phyloP scores from a whole-genome alignment of 2,329 filamentous ascomycete genomes.

The Trichoderma breve region DNA sequence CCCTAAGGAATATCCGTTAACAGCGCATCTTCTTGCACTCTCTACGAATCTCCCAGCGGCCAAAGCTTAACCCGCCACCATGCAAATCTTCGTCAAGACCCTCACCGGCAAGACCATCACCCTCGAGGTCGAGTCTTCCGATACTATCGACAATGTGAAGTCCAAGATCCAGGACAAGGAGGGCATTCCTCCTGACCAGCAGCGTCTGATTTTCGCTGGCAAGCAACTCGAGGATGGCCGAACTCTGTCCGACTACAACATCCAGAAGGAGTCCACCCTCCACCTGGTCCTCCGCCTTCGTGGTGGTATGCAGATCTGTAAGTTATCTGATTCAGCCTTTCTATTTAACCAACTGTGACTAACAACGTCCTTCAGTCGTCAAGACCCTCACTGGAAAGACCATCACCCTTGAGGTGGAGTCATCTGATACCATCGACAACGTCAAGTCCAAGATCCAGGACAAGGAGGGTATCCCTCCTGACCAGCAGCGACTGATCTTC shows the following conservation, averaged over 20 bases:
- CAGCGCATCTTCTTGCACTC: slow-evolving; percentile 18
- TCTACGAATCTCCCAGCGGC: slow-evolving; percentile 25
- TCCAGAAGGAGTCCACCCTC: slow-evolving; percentile 65
- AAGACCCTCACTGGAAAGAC: slow-evolving; percentile 90
- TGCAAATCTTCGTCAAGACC: slow-evolving; percentile 99
- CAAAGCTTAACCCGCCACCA: slow-evolving; percentile 45
- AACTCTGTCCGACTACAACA: slow-evolving; percentile 56
- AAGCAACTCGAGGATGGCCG: slow-evolving; percentile 94
- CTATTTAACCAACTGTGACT: slow-evolving; percentile 4
- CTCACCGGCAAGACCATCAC: slow-evolving; percentile 68
- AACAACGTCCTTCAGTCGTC: slow-evolving; percentile 49
- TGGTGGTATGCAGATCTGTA: slow-evolving; percentile 66
- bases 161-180: slow-evolving; percentile 98
- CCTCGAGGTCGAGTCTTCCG: slow-evolving; percentile 76
- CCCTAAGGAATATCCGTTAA: slow-evolving; percentile 1
- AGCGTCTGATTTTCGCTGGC: slow-evolving; percentile 92
- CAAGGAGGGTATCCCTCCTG: slow-evolving; percentile 90
- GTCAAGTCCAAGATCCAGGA: slow-evolving; percentile 93
- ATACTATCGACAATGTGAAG: slow-evolving; percentile 98
- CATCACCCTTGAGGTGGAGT: slow-evolving; percentile 88
- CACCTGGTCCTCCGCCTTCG: slow-evolving; percentile 73
- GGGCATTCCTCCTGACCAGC: slow-evolving; percentile 93
- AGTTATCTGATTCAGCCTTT: slow-evolving; percentile 27
- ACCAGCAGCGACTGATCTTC: slow-evolving; percentile 92
- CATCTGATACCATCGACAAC: slow-evolving; percentile 88